phyloP scores from a whole-genome alignment of 495 filamentous ascomycete genomes.

The Aspergillus nidulans region DNA sequence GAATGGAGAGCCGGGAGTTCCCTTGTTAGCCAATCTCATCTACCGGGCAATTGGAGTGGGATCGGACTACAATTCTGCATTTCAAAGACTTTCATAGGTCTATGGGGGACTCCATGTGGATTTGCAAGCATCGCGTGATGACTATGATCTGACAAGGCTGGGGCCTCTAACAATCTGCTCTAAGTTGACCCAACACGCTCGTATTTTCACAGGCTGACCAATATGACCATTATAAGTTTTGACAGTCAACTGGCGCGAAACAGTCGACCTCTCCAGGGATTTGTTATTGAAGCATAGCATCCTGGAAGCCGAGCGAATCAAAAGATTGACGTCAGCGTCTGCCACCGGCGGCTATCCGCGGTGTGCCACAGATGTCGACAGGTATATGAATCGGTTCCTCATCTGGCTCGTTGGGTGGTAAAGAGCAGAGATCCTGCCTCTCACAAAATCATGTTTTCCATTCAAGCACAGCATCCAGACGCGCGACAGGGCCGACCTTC shows the following conservation, averaged over 20 bases:
- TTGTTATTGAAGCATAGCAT: too few relatives aligned
- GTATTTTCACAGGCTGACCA: neutral
- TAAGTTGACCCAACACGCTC: neutral
- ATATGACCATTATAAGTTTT: too few relatives aligned
- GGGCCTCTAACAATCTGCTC: neutral
- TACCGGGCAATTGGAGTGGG: neutral
- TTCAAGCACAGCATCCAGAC: neutral
- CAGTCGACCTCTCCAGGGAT: too few relatives aligned
- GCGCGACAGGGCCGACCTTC: neutral
- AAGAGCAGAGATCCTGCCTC: neutral
- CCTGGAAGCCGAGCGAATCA: neutral
- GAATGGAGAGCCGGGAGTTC: neutral
- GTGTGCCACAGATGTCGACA: conserved; percentile 2
- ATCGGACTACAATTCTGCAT: neutral
- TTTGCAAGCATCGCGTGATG: neutral
- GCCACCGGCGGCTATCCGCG: neutral
- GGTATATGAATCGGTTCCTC: neutral
- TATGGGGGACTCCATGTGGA: too few relatives aligned
- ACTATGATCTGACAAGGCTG: neutral
- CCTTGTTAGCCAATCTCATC: neutral
- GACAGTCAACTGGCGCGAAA: too few relatives aligned
- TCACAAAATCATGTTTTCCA: conserved; percentile 6
- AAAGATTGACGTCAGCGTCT: conserved; percentile 7
- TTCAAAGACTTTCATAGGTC: neutral
- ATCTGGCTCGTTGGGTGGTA: too few relatives aligned